Conservation (phyloP, 495 filamentous ascomycete species). For the Hypoxylon lienhwacheense region DNA sequence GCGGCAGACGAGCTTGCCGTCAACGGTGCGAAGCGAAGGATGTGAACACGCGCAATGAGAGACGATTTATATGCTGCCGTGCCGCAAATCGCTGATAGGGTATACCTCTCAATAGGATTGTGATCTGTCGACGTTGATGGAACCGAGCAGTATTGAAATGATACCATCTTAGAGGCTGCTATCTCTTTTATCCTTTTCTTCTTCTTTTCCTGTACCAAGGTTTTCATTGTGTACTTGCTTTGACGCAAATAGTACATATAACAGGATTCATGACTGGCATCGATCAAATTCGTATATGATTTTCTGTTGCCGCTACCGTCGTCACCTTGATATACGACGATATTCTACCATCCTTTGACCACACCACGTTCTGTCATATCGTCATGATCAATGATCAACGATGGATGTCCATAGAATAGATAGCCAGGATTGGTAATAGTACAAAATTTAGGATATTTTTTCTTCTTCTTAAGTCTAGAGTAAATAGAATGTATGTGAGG, state of each 20-base stretch:
- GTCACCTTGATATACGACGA: not conserved
- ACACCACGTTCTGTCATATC: not conserved
- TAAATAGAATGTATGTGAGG: too few relatives aligned
- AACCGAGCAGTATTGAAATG: slow-evolving; percentile 15
- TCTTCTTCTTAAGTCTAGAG: too few relatives aligned
- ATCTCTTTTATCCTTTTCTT: slow-evolving; percentile 2
- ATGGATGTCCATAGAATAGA: too few relatives aligned
- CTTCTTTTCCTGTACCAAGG: too few relatives aligned
- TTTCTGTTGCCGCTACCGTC: not conserved
- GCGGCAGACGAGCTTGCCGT: slow-evolving; percentile 82
- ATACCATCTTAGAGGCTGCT: slow-evolving; percentile 17
- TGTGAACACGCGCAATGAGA: slow-evolving; percentile 1
- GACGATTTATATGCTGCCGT: slow-evolving; percentile 1
- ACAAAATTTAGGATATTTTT: too few relatives aligned
- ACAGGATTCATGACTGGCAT: not conserved
- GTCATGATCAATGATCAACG: not conserved
- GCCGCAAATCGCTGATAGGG: not conserved
- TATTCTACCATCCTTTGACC: slow-evolving; percentile 2
- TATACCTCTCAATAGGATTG: slow-evolving; percentile 13
- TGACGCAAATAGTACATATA: not conserved
- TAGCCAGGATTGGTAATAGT: too few relatives aligned
- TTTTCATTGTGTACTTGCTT: slow-evolving; percentile 3
- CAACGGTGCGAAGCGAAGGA: slow-evolving; percentile 43
- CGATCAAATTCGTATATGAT: not conserved
- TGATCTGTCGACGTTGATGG: slow-evolving; percentile 16